Evolutionary conservation across 805 yeast genomes (phyloP).

Genomic region (Lipomyces sp.): DNA sequence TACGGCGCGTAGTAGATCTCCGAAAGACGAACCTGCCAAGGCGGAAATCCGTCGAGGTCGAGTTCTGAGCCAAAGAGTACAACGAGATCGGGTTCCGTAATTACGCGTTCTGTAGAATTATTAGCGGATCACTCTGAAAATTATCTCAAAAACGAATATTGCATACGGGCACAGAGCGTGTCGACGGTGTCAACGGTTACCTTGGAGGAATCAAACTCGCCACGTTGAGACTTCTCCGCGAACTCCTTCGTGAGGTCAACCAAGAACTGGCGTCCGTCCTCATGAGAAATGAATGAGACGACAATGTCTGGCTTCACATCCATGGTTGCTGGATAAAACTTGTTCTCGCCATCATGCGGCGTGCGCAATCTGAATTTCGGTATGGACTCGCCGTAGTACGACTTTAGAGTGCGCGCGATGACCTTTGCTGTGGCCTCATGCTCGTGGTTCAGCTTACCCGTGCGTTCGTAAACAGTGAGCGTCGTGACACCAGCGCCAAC

Average conservation of each 20-base stretch:
- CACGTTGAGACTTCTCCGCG: slow-evolving; percentile 64
- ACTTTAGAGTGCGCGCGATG: slow-evolving; percentile 15
- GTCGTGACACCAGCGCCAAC: slow-evolving; percentile 78
- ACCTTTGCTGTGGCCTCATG: slow-evolving; percentile 14
- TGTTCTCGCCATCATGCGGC: slow-evolving; percentile 9
- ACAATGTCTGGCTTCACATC: slow-evolving; percentile 46
- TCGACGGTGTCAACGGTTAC: slow-evolving; percentile 74
- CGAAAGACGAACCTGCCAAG: slow-evolving; percentile 91
- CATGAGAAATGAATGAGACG: slow-evolving; percentile 62
- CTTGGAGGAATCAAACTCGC: slow-evolving; percentile 61
- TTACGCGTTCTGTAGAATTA: slow-evolving; percentile 55
- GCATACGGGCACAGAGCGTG: slow-evolving; percentile 39
- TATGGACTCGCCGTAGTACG: slow-evolving; percentile 18
- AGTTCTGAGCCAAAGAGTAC: slow-evolving; percentile 80
- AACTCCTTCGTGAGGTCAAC: slow-evolving; percentile 84
- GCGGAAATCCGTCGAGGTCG: slow-evolving; percentile 92
- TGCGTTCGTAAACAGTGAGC: slow-evolving; percentile 66
- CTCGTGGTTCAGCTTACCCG: slow-evolving; percentile 18
- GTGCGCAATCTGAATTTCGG: slow-evolving; percentile 16
- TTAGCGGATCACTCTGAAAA: no score
- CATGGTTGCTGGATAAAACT: slow-evolving; percentile 22
- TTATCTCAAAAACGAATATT: no score
- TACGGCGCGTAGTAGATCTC: slow-evolving; percentile 54
- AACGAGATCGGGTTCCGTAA: slow-evolving; percentile 89
- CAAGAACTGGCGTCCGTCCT: slow-evolving; percentile 87